A percentile compares a stretch with the other conserved stretches of the same genome.
Evolutionary conservation across 768 basidiomycete genomes (phyloP).

Genomic region (Suillus clintonianus): DNA sequence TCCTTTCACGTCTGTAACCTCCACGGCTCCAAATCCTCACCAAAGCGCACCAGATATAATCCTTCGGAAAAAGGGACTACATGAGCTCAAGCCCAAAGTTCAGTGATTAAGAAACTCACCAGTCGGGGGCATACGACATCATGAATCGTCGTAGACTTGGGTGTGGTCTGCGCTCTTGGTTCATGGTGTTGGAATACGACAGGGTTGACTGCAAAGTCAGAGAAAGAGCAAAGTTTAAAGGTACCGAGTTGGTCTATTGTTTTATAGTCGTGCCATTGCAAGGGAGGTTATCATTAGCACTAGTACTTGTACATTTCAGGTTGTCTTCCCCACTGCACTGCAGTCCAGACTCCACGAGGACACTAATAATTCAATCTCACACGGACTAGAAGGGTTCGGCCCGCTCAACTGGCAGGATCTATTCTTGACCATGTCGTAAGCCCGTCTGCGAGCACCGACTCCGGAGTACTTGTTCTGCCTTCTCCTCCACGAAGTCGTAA

Average conservation of each 20-base stretch:
- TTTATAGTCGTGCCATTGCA: neutral
- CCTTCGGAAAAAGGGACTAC: constrained; percentile 41
- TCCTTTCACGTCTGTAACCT: neutral
- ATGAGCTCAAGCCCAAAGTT: neutral
- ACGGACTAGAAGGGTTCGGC: no score
- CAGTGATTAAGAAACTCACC: constrained; percentile 46
- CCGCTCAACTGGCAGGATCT: neutral
- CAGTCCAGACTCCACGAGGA: no score
- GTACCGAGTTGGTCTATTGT: neutral
- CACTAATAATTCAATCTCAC: neutral
- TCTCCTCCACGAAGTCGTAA: no score
- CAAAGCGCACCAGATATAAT: constrained; percentile 60
- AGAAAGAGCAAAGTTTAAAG: neutral
- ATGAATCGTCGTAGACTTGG: constrained; percentile 20
- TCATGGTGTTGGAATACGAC: neutral
- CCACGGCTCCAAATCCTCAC: constrained; percentile 40
- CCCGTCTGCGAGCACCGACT: no score
- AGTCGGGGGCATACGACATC: constrained; percentile 72
- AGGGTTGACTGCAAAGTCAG: neutral
- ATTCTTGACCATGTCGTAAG: neutral
- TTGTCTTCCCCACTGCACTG: neutral
- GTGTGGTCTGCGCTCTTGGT: neutral
- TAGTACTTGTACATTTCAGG: neutral
- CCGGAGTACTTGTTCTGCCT: no score
- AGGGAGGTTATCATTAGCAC: neutral